Percentiles rank a stretch among this genome's conserved stretches.
These are phyloP conservation scores for Leccinum rimulosum DNA, from an alignment of 768 basidiomycete genomes.

Conservation along the genomic window DNA sequence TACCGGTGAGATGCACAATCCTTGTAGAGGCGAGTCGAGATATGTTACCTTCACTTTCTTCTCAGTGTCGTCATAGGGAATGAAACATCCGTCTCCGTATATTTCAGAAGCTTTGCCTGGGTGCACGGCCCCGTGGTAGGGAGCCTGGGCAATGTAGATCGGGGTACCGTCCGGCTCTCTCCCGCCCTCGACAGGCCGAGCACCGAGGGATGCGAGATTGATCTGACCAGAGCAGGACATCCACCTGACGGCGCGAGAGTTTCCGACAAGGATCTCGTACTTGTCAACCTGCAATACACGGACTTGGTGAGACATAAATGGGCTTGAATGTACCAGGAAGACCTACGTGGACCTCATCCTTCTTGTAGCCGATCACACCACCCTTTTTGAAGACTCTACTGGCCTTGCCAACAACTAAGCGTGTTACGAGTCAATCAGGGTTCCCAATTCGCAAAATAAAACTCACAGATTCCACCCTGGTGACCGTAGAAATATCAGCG, in stretches of 20 bases:
- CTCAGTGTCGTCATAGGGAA: constrained; percentile 53
- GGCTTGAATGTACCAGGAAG: not conserved
- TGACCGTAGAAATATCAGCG: constrained; percentile 9
- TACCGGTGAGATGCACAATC: not conserved
- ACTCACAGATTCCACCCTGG: constrained; percentile 55
- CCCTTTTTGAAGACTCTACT: constrained; percentile 57
- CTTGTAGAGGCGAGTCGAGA: not conserved
- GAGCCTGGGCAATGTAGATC: constrained; percentile 61
- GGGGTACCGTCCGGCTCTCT: constrained; percentile 57
- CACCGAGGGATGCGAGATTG: constrained; percentile 42
- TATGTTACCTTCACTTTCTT: constrained; percentile 45
- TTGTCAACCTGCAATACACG: constrained; percentile 45
- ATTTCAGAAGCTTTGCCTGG: constrained; percentile 63
- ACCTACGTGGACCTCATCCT: constrained; percentile 57
- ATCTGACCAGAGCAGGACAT: constrained; percentile 47
- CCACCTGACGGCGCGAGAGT: constrained; percentile 58
- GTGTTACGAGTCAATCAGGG: constrained; percentile 2
- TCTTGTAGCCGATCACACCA: constrained; percentile 58
- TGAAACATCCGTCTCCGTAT: constrained; percentile 54
- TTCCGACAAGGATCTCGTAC: constrained; percentile 72
- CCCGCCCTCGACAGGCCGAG: constrained; percentile 65
- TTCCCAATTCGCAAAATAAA: not conserved
- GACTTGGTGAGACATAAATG: not conserved
- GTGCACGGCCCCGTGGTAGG: constrained; percentile 47
- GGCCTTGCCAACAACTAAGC: constrained; percentile 65